A percentile compares a stretch with the other conserved stretches of the same genome.
Conservation (phyloP, 495 filamentous ascomycete species). For the Penicillium simplicissimum region DNA sequence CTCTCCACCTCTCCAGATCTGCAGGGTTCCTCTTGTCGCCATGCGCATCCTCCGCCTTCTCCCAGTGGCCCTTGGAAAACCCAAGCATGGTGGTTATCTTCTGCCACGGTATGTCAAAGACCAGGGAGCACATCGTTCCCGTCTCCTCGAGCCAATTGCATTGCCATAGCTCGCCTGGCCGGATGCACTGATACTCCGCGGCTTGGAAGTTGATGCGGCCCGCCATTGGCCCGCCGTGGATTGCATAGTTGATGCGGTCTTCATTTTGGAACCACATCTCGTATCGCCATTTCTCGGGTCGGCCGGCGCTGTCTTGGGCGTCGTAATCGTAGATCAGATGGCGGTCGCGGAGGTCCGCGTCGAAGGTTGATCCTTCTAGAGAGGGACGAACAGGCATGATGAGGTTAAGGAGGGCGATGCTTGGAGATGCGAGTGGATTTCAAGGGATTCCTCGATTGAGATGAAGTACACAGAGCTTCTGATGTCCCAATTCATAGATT, state of each 20-base stretch:
- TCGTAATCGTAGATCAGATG: constrained; percentile 47
- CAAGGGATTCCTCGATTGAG: background rate
- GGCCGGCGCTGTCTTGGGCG: constrained; percentile 29
- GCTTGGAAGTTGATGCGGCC: constrained; percentile 41
- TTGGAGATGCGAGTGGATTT: background rate
- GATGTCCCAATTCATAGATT: background rate
- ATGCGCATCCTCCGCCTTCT: constrained; percentile 34
- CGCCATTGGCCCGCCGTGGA: constrained; percentile 45
- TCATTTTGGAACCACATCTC: constrained; percentile 48
- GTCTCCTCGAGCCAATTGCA: constrained; percentile 47
- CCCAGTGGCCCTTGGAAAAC: constrained; percentile 44
- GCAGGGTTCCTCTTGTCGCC: constrained; percentile 40
- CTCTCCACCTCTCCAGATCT: constrained; percentile 37
- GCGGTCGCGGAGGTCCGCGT: constrained; percentile 37
- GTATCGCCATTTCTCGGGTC: constrained; percentile 46
- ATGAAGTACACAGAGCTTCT: background rate
- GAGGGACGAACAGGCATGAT: constrained; percentile 35
- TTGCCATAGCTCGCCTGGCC: constrained; percentile 40
- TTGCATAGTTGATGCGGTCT: constrained; percentile 43
- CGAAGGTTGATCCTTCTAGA: constrained; percentile 29
- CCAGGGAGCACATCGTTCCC: constrained; percentile 40
- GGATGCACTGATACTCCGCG: constrained; percentile 43
- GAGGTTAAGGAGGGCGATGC: background rate
- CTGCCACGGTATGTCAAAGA: constrained; percentile 36
- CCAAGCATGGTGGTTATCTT: constrained; percentile 38